Evolutionary conservation across 1,284 basidiomycete genomes (phyloP).

Genomic region (Schizophyllum commune): DNA sequence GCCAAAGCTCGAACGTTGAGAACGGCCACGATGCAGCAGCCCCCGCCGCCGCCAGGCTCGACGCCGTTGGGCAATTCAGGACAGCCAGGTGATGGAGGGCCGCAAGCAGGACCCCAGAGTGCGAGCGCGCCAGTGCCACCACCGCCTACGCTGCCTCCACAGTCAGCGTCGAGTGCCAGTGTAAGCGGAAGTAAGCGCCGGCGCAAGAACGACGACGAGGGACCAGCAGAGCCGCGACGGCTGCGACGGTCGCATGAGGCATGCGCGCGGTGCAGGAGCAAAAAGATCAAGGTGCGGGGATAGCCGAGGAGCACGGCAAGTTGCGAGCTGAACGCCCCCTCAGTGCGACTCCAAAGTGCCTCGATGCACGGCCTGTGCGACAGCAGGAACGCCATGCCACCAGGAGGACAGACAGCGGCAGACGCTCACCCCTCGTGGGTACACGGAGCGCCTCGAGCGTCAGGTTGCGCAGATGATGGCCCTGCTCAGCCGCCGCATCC

Average conservation of each 20-base stretch:
- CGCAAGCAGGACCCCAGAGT: background rate
- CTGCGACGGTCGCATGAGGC: slow-evolving; percentile 81
- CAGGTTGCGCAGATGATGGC: background rate
- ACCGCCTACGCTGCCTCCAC: background rate
- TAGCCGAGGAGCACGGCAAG: slow-evolving; percentile 48
- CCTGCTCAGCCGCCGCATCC: background rate
- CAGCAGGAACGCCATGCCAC: slow-evolving; percentile 68
- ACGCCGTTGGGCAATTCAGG: background rate
- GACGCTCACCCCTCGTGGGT: slow-evolving; percentile 69
- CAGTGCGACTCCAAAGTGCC: slow-evolving; percentile 86
- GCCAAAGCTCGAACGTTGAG: background rate
- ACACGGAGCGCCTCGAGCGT: background rate
- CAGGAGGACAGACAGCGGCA: slow-evolving; percentile 80
- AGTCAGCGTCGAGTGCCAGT: background rate
- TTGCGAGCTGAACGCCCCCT: slow-evolving; percentile 40
- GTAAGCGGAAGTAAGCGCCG: background rate
- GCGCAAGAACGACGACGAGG: slow-evolving; percentile 32
- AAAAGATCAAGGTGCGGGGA: slow-evolving; percentile 90
- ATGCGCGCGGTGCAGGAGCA: slow-evolving; percentile 81
- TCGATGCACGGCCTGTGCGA: slow-evolving; percentile 72
- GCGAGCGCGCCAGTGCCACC: background rate
- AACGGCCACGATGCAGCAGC: background rate
- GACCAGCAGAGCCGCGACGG: slow-evolving; percentile 59
- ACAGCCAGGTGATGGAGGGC: background rate
- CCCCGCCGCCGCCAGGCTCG: background rate